These are phyloP conservation scores for Gliomastix tumulicola DNA, from an alignment of 2,329 filamentous ascomycete genomes.

Conservation along the genomic window DNA sequence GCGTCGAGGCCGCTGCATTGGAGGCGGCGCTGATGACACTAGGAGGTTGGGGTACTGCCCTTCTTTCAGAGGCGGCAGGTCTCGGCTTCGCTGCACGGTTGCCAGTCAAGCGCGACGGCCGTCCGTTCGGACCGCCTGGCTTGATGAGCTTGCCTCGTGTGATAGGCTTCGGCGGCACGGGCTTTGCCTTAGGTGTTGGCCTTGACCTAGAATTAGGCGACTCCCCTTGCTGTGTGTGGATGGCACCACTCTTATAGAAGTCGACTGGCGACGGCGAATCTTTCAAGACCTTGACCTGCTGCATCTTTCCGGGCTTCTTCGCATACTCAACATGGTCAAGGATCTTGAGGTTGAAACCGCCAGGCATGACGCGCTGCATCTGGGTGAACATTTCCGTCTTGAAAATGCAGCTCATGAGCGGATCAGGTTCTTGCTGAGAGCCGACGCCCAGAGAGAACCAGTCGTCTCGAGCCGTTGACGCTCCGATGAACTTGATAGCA, in stretches of 20 bases:
- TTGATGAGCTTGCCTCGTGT: slow-evolving; percentile 89
- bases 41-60: slow-evolving; percentile 24
- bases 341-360: slow-evolving; percentile 75
- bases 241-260: slow-evolving; percentile 85
- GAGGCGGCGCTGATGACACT: slow-evolving; percentile 19
- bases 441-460: slow-evolving; percentile 93
- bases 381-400: slow-evolving; percentile 98
- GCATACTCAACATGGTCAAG: slow-evolving; percentile 86
- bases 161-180: slow-evolving; percentile 81
- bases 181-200: slow-evolving; percentile 82
- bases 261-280: slow-evolving; percentile 74
- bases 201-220: slow-evolving; percentile 74
- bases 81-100: slow-evolving; percentile 37
- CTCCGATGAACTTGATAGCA: slow-evolving; percentile 80
- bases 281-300: slow-evolving; percentile 82
- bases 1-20: slow-evolving; percentile 11
- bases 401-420: slow-evolving; percentile 86
- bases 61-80: slow-evolving; percentile 24
- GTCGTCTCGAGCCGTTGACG: slow-evolving; percentile 80
- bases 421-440: slow-evolving; percentile 87
- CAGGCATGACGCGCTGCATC: slow-evolving; percentile 71
- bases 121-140: slow-evolving; percentile 78
- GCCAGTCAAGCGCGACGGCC: slow-evolving; percentile 63
- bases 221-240: slow-evolving; percentile 83
- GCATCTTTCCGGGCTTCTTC: slow-evolving; percentile 93